Conservation (phyloP, 2,329 filamentous ascomycete species). For the Fusarium fujikuroi region DNA sequence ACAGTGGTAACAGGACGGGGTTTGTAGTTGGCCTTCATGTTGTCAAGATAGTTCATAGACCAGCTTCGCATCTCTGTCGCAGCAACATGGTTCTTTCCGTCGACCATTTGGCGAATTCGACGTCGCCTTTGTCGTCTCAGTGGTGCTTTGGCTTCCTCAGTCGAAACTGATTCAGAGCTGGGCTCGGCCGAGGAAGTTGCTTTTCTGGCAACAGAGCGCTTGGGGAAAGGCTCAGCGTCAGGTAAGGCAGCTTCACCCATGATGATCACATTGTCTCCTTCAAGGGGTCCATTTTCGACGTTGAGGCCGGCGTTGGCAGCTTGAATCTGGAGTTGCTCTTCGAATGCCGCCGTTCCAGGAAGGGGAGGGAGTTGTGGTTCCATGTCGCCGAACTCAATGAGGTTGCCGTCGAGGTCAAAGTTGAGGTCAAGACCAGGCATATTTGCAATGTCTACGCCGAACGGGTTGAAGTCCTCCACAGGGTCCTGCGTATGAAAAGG, state of each 20-base stretch:
- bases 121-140: constrained; percentile 41
- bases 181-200: constrained; percentile 21
- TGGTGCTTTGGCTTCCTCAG: constrained; percentile 32
- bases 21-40: constrained; percentile 61
- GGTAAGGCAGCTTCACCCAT: constrained; percentile 53
- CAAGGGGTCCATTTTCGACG: constrained; percentile 13
- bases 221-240: constrained; percentile 51
- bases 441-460: constrained; percentile 53
- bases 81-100: constrained; percentile 50
- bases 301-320: constrained; percentile 15
- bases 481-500: constrained; percentile 27
- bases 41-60: constrained; percentile 58
- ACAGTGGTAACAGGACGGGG: constrained; percentile 40
- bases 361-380: constrained; percentile 57
- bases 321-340: constrained; percentile 9
- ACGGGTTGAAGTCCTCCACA: constrained; percentile 46
- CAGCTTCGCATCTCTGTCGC: constrained; percentile 53
- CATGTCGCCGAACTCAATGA: constrained; percentile 54
- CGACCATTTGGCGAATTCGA: constrained; percentile 46
- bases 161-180: constrained; percentile 40
- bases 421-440: constrained; percentile 57
- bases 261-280: constrained; percentile 51
- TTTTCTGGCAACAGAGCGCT: constrained; percentile 30
- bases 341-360: constrained; percentile 36
- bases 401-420: constrained; percentile 64